Conservation (phyloP, 2,329 filamentous ascomycete species). For the Iodosphaeria phyllophila region DNA sequence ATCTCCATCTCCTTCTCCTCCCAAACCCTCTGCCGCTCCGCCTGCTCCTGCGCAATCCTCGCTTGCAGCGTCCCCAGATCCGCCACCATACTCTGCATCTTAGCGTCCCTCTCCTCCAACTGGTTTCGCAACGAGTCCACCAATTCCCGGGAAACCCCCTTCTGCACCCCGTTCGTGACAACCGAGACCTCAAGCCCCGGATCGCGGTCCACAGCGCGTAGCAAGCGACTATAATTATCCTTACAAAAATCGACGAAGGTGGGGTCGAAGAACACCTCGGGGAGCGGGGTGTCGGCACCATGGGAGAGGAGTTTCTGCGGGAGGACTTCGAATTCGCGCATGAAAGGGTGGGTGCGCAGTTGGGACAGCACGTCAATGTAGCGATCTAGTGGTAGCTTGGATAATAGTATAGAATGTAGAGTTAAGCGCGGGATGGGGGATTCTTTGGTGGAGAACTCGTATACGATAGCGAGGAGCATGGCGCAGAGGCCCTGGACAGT, state of each 20-base stretch:
- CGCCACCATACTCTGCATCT: conserved; percentile 26
- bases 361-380: conserved; percentile 70
- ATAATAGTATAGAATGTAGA: conserved; percentile 59
- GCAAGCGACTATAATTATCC: conserved; percentile 77
- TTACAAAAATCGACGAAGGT: conserved; percentile 88
- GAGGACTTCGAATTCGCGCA: conserved; percentile 80
- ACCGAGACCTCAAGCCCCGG: conserved; percentile 75
- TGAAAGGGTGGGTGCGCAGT: conserved; percentile 55
- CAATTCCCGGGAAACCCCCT: conserved; percentile 83
- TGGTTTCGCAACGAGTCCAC: conserved; percentile 71
- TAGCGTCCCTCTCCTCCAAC: conserved; percentile 49
- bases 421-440: conserved; percentile 72
- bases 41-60: conserved; percentile 53
- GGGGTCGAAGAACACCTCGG: conserved; percentile 71
- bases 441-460: conserved; percentile 96
- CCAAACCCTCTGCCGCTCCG: too few species aligned
- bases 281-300: conserved; percentile 40
- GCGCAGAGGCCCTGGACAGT: conserved; percentile 72
- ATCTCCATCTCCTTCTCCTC: too few species aligned
- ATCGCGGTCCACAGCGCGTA: conserved; percentile 75
- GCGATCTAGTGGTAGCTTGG: conserved; percentile 65
- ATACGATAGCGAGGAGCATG: conserved; percentile 69
- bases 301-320: conserved; percentile 44
- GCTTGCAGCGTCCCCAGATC: conserved; percentile 26
- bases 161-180: conserved; percentile 60